These are phyloP conservation scores for Inonotus hispidus DNA, from an alignment of 1,284 basidiomycete species.

Conservation along the genomic window DNA sequence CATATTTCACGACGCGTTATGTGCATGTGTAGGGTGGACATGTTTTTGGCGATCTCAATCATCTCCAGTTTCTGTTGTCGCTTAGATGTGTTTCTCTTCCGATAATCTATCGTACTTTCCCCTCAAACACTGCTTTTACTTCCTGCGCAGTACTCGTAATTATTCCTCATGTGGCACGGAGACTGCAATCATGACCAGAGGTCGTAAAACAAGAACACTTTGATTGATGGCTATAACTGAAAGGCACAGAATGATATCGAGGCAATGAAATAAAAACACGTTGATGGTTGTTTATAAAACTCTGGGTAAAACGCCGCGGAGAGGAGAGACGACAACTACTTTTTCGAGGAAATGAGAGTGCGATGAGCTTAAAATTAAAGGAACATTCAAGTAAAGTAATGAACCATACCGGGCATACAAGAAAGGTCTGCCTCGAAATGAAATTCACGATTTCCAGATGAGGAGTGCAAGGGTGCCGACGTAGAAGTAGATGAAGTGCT, in stretches of 20 bases:
- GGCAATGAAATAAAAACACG: too few species aligned
- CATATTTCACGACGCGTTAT: background rate
- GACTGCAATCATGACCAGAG: background rate
- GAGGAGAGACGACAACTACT: background rate
- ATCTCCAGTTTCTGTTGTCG: background rate
- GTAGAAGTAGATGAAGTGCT: slow-evolving; percentile 97
- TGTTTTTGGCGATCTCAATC: background rate
- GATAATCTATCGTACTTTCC: background rate
- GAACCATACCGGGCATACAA: slow-evolving; percentile 10
- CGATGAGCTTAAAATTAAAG: background rate
- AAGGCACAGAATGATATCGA: too few species aligned
- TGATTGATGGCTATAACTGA: too few species aligned
- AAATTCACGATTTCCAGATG: slow-evolving; percentile 84
- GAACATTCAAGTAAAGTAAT: background rate
- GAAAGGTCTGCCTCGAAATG: background rate
- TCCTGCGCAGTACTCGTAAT: background rate
- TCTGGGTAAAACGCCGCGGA: background rate
- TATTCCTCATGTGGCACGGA: background rate
- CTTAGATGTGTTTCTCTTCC: background rate
- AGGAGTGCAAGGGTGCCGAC: slow-evolving; percentile 84
- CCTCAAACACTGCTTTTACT: background rate
- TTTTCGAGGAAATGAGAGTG: background rate
- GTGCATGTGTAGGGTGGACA: background rate
- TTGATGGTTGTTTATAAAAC: background rate
- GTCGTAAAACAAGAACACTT: too few species aligned